phyloP scores from a whole-genome alignment of 2,329 filamentous ascomycete genomes.

The Hymenoscyphus salicellus region DNA sequence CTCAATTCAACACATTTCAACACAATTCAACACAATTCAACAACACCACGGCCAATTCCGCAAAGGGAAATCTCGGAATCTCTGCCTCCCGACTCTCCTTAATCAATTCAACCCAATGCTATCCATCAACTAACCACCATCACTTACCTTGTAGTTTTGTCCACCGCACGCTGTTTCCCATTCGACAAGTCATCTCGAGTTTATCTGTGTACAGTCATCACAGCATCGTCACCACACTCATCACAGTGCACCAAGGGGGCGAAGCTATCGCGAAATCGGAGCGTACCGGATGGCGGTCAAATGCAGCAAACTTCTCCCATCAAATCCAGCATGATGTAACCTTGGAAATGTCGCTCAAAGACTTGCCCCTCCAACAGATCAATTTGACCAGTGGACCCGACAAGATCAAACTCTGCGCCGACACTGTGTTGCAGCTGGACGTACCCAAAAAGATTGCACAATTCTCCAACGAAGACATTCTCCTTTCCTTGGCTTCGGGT shows the following conservation, averaged over 20 bases:
- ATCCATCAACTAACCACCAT: conserved; percentile 3
- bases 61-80: background rate
- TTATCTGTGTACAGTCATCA: background rate
- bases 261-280: background rate
- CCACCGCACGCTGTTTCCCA: background rate
- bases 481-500: conserved; percentile 25
- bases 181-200: background rate
- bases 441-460: conserved; percentile 6
- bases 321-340: background rate
- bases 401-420: conserved; percentile 19
- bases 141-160: background rate
- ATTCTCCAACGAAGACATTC: conserved; percentile 2
- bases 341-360: conserved; percentile 5
- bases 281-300: background rate
- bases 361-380: conserved; percentile 21
- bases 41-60: background rate
- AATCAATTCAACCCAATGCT: background rate
- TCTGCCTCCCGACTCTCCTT: background rate
- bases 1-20: background rate
- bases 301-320: background rate
- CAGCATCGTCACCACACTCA: background rate
- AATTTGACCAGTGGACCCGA: conserved; percentile 15
- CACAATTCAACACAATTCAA: no score
- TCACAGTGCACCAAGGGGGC: background rate
- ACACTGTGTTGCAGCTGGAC: conserved; percentile 13